Base-by-base conservation (phyloP, 2,329 filamentous ascomycete genomes). In the Didymellaceae sp. region DNA sequence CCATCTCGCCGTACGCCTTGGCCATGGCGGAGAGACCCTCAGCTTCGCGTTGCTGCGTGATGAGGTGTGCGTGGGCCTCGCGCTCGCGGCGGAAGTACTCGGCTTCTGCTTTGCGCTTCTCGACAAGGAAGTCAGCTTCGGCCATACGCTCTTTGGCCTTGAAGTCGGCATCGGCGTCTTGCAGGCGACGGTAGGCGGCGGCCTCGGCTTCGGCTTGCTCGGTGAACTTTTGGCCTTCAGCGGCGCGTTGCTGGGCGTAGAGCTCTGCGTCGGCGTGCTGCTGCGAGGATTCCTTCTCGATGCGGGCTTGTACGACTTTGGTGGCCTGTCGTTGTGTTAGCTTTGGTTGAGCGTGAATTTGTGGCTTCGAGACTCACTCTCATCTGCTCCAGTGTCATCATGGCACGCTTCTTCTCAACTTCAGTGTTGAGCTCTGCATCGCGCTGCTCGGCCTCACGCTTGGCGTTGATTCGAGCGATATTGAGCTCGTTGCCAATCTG, bases 401-500 rank as follows among this genome's bases (percentile, higher is more conserved):
- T 82, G 0, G 89, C 90, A 47, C 88, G 86, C 80, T 87, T 90
- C 61, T 85, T 76, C 75, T 95, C 86, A 54, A 96, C 90, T 11
- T 87, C 80, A 58, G 83, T 86, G 78, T 91, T 89, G 43, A 96
- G 79, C 60, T 94, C 90, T 41, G 91, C 88, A 74, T 95, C 90
- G 61, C 82, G 84, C 55, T 83, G 81, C 75, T 96, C 88, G 1
- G 89, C 87, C 8, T 85, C 80, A 45, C 90, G 87, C 57, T 82
- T 78, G 0, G 91, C 90, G 51, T 86, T 80, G 68, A 95, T 90
- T 40, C 87, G 84, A 21, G 88, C 85, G 45, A 95, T 84, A 39
- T 90, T 85, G 40, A 94, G 85, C 56, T 90, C 87, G 26, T 87
- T 84, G 59, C 85, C 82, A 51, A 94, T 86, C 42, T 82, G 81